Evolutionary conservation across 139 green algal genomes (phyloP).

Genomic region (Eudorina sp.): DNA sequence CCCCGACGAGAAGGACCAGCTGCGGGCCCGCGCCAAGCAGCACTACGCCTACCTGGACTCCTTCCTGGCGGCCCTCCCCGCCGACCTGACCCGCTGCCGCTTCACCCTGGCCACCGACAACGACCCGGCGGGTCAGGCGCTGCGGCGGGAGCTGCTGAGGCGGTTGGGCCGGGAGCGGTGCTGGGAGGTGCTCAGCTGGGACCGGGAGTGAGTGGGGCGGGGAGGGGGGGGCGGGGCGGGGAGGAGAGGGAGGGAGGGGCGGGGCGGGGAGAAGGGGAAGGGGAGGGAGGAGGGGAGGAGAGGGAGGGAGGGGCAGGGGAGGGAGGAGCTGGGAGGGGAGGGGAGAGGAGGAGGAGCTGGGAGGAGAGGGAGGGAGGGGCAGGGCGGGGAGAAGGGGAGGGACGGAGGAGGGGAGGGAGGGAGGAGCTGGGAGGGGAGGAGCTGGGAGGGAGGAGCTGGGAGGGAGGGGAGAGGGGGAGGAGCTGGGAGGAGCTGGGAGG

Average conservation of each 20-base stretch:
- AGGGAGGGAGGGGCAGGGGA: too few species aligned
- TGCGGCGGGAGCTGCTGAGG: conserved; percentile 90
- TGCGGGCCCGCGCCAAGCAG: conserved; percentile 47
- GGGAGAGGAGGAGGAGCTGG: too few species aligned
- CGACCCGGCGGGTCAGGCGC: conserved; percentile 84
- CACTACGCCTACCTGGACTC: conserved; percentile 89
- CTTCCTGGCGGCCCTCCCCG: conserved; percentile 66
- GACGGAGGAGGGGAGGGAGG: too few species aligned
- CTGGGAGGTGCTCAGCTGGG: conserved; percentile 78
- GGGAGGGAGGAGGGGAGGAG: too few species aligned
- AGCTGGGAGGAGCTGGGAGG: too few species aligned
- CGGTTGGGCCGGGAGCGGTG: conserved; percentile 87
- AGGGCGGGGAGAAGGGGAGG: too few species aligned
- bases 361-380: too few species aligned
- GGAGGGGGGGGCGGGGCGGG: neutral
- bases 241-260: too few species aligned
- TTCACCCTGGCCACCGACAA: conserved; percentile 87
- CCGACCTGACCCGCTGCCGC: conserved; percentile 36
- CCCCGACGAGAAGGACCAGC: neutral
- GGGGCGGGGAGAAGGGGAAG: neutral
- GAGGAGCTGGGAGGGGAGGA: too few species aligned
- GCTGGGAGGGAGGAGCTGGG: too few species aligned
- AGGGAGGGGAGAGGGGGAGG: too few species aligned
- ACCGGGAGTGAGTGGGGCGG: neutral
- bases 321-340: too few species aligned